Evolutionary conservation across 108 stramenopile genomes (phyloP), one percentile per base, ranked within the genome.

Genomic region (Pseudonitzschia multiseries): DNA sequence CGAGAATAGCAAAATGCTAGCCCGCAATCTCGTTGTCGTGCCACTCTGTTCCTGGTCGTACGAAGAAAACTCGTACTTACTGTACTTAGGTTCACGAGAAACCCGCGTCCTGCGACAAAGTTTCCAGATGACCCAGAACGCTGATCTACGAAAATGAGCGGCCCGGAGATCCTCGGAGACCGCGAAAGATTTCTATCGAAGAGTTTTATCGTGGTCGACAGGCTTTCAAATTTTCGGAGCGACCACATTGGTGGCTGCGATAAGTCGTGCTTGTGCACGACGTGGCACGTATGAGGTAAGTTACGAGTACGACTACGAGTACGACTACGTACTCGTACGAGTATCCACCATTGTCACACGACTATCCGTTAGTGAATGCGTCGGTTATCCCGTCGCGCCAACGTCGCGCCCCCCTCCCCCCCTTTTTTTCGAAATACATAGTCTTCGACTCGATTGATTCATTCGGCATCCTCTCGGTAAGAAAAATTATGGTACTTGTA

Each of bases 181-280:
- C 2, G 46, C 8, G 12, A 48, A 48, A 48, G 46, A 48, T 48
- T 48, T 48, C 46, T 18, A 48, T 48, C 46, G 46, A 48, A 48
- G 46, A 18, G 46, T 5, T 48, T 48, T 14, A 14, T 18, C 46
- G 46, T 48, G 46, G 46, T 48, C 13, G 46, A 48, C 46, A 18
- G 46, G 46, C 46, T 48, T 48, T 18, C 2, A 48, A 48, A 48
- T 48, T 48, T 48, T 48, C 12, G 18, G 46, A 48, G 46, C 8
- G 46, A 48, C 46, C 18, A 48, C 24, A 56, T 56, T 56, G 54
- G 54, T 56, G 54, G 54, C 54, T 56, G 24, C 26, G 54, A 56
- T 56, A 2, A 56, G 54, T 56, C 54, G 54, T 56, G 54, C 54
- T 56, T 56, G 13, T 26, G 17, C 24, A 56, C 12, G 54, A 56